Percentiles rank a stretch among this genome's conserved stretches.
Evolutionary conservation across 2,329 filamentous ascomycete genomes (phyloP).

Genomic region (Parascedosporium putredinis): DNA sequence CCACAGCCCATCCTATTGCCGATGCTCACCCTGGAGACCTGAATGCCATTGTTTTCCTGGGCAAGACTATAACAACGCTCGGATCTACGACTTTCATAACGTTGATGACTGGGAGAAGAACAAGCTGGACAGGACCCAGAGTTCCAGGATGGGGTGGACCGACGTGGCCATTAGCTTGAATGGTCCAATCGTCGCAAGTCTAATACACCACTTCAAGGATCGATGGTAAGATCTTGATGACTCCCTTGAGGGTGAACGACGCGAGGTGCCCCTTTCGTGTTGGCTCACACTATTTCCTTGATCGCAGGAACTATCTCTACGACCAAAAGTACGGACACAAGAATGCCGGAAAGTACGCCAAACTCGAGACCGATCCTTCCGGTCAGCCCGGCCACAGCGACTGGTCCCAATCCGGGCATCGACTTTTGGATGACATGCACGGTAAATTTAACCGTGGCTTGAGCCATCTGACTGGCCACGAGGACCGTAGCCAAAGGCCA

Average conservation of each 20-base stretch:
- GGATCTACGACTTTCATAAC: slow-evolving; percentile 70
- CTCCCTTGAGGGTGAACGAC: no score
- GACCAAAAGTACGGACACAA: slow-evolving; percentile 61
- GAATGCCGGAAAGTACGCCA: slow-evolving; percentile 37
- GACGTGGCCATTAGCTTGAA: slow-evolving; percentile 70
- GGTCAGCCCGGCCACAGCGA: not conserved
- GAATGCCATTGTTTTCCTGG: slow-evolving; percentile 69
- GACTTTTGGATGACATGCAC: slow-evolving; percentile 5
- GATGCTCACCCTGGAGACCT: slow-evolving; percentile 74
- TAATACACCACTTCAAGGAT: slow-evolving; percentile 70
- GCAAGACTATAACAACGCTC: slow-evolving; percentile 87
- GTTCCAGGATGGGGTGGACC: slow-evolving; percentile 85
- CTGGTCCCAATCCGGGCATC: not conserved
- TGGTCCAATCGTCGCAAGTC: slow-evolving; percentile 64
- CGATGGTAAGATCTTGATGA: no score
- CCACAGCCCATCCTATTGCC: slow-evolving; percentile 59
- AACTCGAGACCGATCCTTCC: not conserved
- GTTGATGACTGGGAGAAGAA: slow-evolving; percentile 75
- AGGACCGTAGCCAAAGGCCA: slow-evolving; percentile 9
- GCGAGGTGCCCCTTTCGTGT: no score
- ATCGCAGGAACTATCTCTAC: slow-evolving; percentile 78
- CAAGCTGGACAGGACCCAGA: slow-evolving; percentile 70
- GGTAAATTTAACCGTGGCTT: slow-evolving; percentile 5
- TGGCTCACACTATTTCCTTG: no score
- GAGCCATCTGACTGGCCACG: slow-evolving; percentile 1